Conservation (phyloP, 106 monocot species). For the Dactylorhiza incarnata region DNA sequence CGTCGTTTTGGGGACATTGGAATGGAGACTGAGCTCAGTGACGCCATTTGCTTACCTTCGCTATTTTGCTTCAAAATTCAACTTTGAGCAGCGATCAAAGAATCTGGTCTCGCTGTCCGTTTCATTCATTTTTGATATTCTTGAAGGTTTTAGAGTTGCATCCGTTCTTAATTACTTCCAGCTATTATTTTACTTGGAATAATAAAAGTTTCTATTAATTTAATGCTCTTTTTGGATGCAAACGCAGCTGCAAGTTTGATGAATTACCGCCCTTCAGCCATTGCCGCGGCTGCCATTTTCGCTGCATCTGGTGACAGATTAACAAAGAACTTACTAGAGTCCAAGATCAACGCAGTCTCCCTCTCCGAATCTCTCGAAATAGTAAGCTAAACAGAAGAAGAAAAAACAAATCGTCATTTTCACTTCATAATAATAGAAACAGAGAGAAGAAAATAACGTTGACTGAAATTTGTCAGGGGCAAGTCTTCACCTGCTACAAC, state of each 20-base stretch:
- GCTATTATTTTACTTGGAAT: neutral
- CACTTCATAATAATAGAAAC: neutral
- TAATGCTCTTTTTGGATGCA: neutral
- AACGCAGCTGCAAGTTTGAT: constrained; percentile 52
- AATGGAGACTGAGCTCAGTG: constrained; percentile 64
- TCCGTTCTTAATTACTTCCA: neutral
- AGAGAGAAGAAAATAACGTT: neutral
- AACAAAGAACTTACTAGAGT: constrained; percentile 36
- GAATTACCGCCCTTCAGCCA: constrained; percentile 41
- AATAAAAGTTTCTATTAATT: constrained; percentile 2
- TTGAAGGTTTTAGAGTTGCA: constrained; percentile 34
- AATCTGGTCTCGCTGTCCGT: constrained; percentile 32
- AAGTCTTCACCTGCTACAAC: constrained; percentile 65
- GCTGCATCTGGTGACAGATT: constrained; percentile 35
- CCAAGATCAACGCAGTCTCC: constrained; percentile 28
- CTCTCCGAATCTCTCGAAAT: constrained; percentile 23
- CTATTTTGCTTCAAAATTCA: constrained; percentile 46
- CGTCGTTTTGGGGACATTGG: constrained; percentile 57
- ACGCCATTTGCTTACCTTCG: constrained; percentile 67
- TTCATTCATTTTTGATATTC: constrained; percentile 29
- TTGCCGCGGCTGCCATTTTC: constrained; percentile 60
- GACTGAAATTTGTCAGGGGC: constrained; percentile 29
- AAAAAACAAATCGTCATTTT: neutral
- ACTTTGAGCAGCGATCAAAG: constrained; percentile 6
- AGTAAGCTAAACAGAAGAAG: constrained; percentile 26